phyloP scores from a whole-genome alignment of 768 basidiomycete species.

The Crucibulum laeve region DNA sequence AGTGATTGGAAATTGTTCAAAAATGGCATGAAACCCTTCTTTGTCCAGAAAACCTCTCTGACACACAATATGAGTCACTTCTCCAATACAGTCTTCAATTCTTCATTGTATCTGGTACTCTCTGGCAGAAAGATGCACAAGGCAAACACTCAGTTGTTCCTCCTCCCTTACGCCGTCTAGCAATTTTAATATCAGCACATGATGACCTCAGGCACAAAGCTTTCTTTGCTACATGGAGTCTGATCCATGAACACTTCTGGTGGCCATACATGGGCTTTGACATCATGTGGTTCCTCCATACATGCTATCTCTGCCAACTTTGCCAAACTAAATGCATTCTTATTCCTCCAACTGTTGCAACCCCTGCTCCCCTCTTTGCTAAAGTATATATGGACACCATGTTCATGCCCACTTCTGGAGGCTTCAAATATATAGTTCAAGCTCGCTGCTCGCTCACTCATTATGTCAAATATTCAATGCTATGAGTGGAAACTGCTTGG shows the following conservation, averaged over 20 bases:
- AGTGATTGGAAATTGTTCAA: too few species aligned
- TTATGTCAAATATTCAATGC: slow-evolving; percentile 17
- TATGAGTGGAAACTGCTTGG: slow-evolving; percentile 13
- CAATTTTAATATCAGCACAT: slow-evolving; percentile 14
- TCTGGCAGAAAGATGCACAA: neutral
- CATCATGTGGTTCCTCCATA: slow-evolving; percentile 17
- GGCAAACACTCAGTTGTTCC: neutral
- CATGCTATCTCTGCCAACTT: slow-evolving; percentile 19
- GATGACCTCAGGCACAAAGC: slow-evolving; percentile 21
- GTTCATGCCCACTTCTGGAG: slow-evolving; percentile 15
- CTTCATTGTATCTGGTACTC: neutral
- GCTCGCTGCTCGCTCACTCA: slow-evolving; percentile 11
- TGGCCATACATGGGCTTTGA: slow-evolving; percentile 22
- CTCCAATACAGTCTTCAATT: slow-evolving; percentile 1
- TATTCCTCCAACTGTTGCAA: slow-evolving; percentile 12
- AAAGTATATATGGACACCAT: slow-evolving; percentile 18
- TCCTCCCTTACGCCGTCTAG: neutral
- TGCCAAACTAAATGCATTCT: slow-evolving; percentile 11
- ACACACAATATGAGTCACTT: neutral
- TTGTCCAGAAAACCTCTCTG: neutral
- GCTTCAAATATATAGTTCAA: slow-evolving; percentile 18
- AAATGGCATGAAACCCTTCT: neutral
- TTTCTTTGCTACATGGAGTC: slow-evolving; percentile 9
- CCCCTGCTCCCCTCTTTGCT: slow-evolving; percentile 17
- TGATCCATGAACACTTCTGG: slow-evolving; percentile 19